These are phyloP conservation scores for Hevea brasiliensis DNA, from an alignment of 345 rosid species.

Conservation along the genomic window DNA sequence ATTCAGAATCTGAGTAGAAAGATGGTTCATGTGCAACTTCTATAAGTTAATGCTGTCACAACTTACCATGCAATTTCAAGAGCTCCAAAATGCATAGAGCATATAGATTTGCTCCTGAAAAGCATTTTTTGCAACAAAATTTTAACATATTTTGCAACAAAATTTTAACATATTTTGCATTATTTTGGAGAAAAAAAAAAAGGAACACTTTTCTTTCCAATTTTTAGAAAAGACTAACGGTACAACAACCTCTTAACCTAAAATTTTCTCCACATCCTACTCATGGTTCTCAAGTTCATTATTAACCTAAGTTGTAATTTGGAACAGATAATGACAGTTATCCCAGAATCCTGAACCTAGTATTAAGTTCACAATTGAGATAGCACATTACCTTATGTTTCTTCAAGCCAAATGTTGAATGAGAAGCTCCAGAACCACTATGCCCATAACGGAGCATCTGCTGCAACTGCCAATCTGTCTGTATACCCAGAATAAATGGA, in stretches of 20 bases:
- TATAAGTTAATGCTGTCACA: neutral
- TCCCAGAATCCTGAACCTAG: neutral
- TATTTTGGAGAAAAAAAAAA: neutral
- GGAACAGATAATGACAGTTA: neutral
- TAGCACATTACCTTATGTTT: slow-evolving; percentile 44
- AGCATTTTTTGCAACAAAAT: neutral
- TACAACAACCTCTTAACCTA: neutral
- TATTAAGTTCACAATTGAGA: neutral
- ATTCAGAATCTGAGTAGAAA: neutral
- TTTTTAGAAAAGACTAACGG: neutral
- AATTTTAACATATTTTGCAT: neutral
- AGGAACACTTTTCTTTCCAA: neutral
- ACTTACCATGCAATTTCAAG: neutral
- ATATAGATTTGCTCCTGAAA: neutral
- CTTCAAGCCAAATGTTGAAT: slow-evolving; percentile 52
- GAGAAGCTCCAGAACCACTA: slow-evolving; percentile 41
- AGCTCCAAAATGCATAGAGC: neutral
- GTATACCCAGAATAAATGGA: slow-evolving; percentile 49
- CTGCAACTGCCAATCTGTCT: slow-evolving; percentile 63
- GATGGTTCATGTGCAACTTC: neutral
- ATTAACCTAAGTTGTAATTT: neutral
- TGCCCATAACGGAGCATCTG: slow-evolving; percentile 53
- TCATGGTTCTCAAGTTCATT: neutral
- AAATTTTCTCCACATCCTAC: neutral
- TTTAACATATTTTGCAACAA: too few species aligned